phyloP scores from a whole-genome alignment of 768 basidiomycete species.

The Lactarius tabidus region DNA sequence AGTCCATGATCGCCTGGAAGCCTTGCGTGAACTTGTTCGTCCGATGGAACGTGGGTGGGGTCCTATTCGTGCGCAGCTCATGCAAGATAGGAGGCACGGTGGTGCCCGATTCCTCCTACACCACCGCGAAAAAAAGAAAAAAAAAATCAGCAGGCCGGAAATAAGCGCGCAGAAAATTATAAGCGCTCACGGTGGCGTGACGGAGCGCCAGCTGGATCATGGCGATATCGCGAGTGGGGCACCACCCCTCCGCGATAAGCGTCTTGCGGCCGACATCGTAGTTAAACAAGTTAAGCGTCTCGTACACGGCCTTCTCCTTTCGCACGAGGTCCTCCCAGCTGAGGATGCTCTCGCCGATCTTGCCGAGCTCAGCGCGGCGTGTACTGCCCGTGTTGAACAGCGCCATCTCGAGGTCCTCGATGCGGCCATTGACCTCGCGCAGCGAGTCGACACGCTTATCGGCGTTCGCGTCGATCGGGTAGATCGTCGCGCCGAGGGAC shows the following conservation, averaged over 20 bases:
- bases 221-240: constrained; percentile 87
- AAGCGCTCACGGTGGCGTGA: constrained; percentile 65
- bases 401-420: constrained; percentile 88
- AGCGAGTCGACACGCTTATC: constrained; percentile 90
- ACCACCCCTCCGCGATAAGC: constrained; percentile 96
- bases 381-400: constrained; percentile 86
- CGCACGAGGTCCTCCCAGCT: constrained; percentile 92
- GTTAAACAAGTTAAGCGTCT: constrained; percentile 92
- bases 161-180: background rate
- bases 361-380: constrained; percentile 76
- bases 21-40: constrained; percentile 96
- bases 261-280: constrained; percentile 94
- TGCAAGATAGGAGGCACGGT: constrained; percentile 89
- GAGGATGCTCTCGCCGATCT: constrained; percentile 77
- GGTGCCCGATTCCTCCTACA: constrained; percentile 86
- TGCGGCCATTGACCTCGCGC: constrained; percentile 78
- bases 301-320: constrained; percentile 95
- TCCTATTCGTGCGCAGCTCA: constrained; percentile 84
- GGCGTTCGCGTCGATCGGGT: constrained; percentile 91
- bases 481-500: constrained; percentile 97
- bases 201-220: constrained; percentile 83
- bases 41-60: constrained; percentile 91
- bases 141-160: constrained; percentile 3
- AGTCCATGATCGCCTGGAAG: constrained; percentile 98
- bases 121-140: background rate